These are phyloP conservation scores for Apostasia shenzhenica DNA, from an alignment of 106 monocot genomes.

Conservation along the genomic window DNA sequence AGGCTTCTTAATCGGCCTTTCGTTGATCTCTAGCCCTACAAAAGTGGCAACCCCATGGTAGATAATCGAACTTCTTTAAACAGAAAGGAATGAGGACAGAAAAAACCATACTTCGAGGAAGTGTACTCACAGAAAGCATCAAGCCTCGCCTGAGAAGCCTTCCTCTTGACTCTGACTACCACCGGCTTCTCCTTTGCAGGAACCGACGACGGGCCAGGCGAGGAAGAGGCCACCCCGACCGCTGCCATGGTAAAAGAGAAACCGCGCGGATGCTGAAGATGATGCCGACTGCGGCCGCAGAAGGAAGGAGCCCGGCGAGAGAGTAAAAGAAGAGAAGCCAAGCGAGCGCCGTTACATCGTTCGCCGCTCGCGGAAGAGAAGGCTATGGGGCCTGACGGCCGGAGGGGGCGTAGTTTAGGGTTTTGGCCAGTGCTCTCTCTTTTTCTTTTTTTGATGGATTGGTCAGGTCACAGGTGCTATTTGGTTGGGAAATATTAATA, in stretches of 20 bases:
- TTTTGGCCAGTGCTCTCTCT: no score
- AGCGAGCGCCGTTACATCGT: no score
- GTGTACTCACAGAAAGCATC: constrained; percentile 59
- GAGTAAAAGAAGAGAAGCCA: no score
- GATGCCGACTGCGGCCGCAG: no score
- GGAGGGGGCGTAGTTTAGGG: no score
- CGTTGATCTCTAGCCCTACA: constrained; percentile 70
- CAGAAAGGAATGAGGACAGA: neutral
- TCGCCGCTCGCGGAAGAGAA: no score
- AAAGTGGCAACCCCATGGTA: neutral
- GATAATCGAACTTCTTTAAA: neutral
- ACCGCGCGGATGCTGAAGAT: no score
- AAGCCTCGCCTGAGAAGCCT: constrained; percentile 36
- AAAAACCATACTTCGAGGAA: neutral
- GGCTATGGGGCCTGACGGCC: no score
- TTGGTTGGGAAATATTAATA: no score
- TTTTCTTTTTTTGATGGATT: no score
- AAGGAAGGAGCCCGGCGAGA: no score
- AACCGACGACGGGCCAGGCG: constrained; percentile 5
- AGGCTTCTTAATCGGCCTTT: constrained; percentile 43
- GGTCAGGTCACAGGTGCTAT: no score
- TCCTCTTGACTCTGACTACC: constrained; percentile 75
- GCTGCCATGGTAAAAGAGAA: neutral
- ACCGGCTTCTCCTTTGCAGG: constrained; percentile 36
- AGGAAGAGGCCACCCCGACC: constrained; percentile 6